Evolutionary conservation across 257 asterid genomes (phyloP), one percentile per base, ranked within the genome.

Genomic region (Phtheirospermum japonicum): DNA sequence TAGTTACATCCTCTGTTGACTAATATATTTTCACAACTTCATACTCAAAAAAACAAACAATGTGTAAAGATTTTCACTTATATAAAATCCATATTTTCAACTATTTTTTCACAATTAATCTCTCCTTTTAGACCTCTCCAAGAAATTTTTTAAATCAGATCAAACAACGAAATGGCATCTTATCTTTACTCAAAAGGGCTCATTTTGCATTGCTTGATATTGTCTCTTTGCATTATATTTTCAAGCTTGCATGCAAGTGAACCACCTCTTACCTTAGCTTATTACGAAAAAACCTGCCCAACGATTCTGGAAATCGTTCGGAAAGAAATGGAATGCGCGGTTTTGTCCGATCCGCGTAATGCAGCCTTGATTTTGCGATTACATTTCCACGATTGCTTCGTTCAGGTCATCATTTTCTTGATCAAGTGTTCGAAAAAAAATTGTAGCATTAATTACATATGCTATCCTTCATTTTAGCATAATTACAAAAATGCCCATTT

Each of bases 1-100:
- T 87, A 74, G 94, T 80, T 87, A 53, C 90, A 90, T 85, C 96
- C 81, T 82, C 96, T 79, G 76, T 90, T 90, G 98, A 90, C 96
- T 79, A 80, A 59, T 23, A 14, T 42, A 40, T 61, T 23, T 71
- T 72, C 36, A 49, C 71, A 79, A 50, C 34, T 53, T 34, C 49
- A 63, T 50, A 76, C 76, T 79, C 83, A 72, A 77, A 70, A 32
- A 7, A 20, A 43, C 58, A 73, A 71, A 61, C 26, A 37, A 61
- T 36, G 57, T 53, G 32, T 71, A 13, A 5, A 61, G 40, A 67
- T 53, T 69, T 43, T 63, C 63, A 56, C 50, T 67, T 82, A 83
- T 80, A 80, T 82, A 81, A 74, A 42, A 42, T 60, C 45, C 69
- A 37, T 32, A 62, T 45, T 76, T 78, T 67, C 71, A 70, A 71